Evolutionary conservation across 352 stramenopile genomes (phyloP), one percentile per base, ranked within the genome.

Genomic region (Globisporangium emineosum): DNA sequence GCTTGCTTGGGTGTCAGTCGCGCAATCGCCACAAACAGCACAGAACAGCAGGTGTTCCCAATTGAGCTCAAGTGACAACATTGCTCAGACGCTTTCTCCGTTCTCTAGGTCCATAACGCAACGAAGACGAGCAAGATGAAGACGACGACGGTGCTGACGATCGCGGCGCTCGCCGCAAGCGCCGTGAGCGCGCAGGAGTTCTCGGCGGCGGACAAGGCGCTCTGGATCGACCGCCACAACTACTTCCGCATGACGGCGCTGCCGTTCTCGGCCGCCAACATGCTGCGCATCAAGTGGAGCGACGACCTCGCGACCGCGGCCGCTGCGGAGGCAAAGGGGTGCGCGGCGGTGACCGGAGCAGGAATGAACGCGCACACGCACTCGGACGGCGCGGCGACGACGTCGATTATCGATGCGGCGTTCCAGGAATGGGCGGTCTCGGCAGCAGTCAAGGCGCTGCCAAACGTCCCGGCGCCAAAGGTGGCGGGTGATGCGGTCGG

Each of bases 221-320:
- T 89, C 35, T 89, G 79, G 79, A 75, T 91, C 61, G 81, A 91
- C 70, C 81, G 81, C 15, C 76, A 88, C 72, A 88, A 90, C 71
- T 92, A 83, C 70, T 92, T 92, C 71, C 83, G 83, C 21, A 86
- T 86, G 57, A 83, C 80, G n/a, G 83, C 73, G 9, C 49, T 90
- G 57, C 83, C 83, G 1, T 92, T 76, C 66, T 75, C 80, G 7
- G 83, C 83, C 3, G 71, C 66, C 15, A 78, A 90, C 59, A 92
- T 92, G 81, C 76, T 81, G 23, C 73, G 76, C 21, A 72, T 92
- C n/a, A 77, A 77, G 32, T 92, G 83, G 83, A 83, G 72, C 50
- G 67, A 71, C 19, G 60, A 76, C 3, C 59, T 90, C 40, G 79
- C 79, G 9, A 67, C 68, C 1, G 64, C 71, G 2, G 83, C 83